Evolutionary conservation across 257 asterid genomes (phyloP).

Genomic region (Euphrasia confusa): DNA sequence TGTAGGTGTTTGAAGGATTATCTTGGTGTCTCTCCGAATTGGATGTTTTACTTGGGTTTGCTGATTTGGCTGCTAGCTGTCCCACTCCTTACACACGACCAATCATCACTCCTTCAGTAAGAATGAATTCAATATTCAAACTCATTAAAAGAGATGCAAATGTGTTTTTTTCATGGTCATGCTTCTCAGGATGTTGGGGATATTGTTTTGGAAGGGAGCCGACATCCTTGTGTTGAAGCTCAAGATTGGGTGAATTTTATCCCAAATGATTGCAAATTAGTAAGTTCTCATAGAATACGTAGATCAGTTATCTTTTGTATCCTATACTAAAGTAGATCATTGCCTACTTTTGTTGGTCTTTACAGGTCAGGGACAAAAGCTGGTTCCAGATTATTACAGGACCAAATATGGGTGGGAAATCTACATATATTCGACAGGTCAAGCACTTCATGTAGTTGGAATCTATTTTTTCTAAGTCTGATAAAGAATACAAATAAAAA

Average conservation of each 20-base stretch:
- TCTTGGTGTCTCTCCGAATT: conserved; percentile 78
- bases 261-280: conserved; percentile 93
- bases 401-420: conserved; percentile 99
- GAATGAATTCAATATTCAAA: conserved; percentile 24
- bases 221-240: conserved; percentile 99
- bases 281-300: conserved; percentile 37
- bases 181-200: conserved; percentile 74
- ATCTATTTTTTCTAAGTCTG: conserved; percentile 14
- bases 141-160: conserved; percentile 18
- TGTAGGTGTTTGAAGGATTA: conserved; percentile 77
- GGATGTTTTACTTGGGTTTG: conserved; percentile 95
- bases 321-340: conserved; percentile 21
- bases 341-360: conserved; percentile 23
- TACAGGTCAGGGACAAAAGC: conserved; percentile 76
- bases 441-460: conserved; percentile 17
- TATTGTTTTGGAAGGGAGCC: conserved; percentile 83
- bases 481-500: not conserved
- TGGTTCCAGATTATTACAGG: conserved; percentile 99
- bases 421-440: conserved; percentile 95
- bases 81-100: conserved; percentile 90
- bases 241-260: conserved; percentile 99
- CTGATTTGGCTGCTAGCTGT: conserved; percentile 86
- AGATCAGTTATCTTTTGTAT: conserved; percentile 20
- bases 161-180: conserved; percentile 23
- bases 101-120: conserved; percentile 65